Conservation (phyloP, 1,284 basidiomycete species). For the Ceratorhiza oryzae-sativae region DNA sequence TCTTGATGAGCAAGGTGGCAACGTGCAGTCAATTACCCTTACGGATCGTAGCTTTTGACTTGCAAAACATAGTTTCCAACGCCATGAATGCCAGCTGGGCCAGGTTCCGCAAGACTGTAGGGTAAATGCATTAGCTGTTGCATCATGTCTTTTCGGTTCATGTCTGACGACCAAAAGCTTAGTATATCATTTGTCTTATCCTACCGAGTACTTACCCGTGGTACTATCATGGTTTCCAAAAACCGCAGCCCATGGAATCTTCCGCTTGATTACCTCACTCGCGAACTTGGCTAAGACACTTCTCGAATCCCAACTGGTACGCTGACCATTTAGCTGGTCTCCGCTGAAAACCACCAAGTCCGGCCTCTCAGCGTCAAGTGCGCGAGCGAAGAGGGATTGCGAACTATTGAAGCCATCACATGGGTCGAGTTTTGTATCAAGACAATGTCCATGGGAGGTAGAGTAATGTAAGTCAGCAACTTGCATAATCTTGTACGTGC, state of each 20-base stretch:
- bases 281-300: conserved; percentile 90
- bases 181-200: conserved; percentile 61
- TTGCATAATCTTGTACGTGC: conserved; percentile 88
- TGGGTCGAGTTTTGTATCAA: conserved; percentile 61
- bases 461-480: conserved; percentile 90
- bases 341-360: conserved; percentile 90
- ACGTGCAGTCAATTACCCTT: conserved; percentile 48
- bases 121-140: conserved; percentile 79
- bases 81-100: conserved; percentile 83
- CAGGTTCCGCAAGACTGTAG: conserved; percentile 80
- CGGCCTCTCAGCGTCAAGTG: conserved; percentile 84
- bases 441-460: conserved; percentile 73
- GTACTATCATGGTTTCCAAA: conserved; percentile 89
- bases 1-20: conserved; percentile 38
- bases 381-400: conserved; percentile 66
- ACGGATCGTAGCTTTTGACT: conserved; percentile 77
- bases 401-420: conserved; percentile 77
- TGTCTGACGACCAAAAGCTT: conserved; percentile 49
- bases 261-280: conserved; percentile 71
- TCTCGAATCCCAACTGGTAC: conserved; percentile 84
- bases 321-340: conserved; percentile 86
- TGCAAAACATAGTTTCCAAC: conserved; percentile 87
- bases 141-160: conserved; percentile 67
- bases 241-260: conserved; percentile 88
- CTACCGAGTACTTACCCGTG: conserved; percentile 15